These are phyloP conservation scores for Entonaema liquescens DNA, from an alignment of 495 filamentous ascomycete genomes.

Conservation along the genomic window DNA sequence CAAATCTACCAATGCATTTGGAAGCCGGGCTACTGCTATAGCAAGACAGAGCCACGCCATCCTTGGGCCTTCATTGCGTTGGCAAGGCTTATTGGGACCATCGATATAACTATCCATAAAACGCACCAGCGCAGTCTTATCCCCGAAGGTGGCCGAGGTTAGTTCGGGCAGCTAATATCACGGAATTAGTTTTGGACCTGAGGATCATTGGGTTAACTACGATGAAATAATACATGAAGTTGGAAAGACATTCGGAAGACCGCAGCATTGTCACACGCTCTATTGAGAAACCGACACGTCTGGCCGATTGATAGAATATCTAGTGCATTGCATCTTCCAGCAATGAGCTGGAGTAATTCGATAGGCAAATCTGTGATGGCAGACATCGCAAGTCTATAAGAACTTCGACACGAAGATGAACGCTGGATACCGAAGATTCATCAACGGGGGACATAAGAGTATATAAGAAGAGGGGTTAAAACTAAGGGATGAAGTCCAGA, in stretches of 20 bases:
- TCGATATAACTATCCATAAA: constrained; percentile 27
- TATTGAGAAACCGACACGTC: constrained; percentile 28
- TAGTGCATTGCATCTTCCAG: constrained; percentile 20
- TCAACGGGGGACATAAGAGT: background rate
- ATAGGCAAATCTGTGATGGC: constrained; percentile 12
- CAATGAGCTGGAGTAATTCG: constrained; percentile 32
- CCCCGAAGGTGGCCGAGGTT: constrained; percentile 19
- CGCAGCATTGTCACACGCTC: constrained; percentile 19
- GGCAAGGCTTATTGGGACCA: constrained; percentile 24
- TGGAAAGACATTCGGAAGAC: constrained; percentile 33
- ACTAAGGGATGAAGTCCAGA: background rate
- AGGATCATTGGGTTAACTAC: background rate
- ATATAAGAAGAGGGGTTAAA: background rate
- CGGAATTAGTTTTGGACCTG: background rate
- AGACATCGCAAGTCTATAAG: constrained; percentile 3
- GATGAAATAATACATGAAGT: constrained; percentile 16
- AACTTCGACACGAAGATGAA: background rate
- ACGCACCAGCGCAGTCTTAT: constrained; percentile 10
- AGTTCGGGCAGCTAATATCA: constrained; percentile 26
- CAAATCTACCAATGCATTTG: constrained; percentile 2
- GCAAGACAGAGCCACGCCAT: constrained; percentile 33
- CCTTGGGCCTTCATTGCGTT: constrained; percentile 23
- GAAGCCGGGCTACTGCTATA: constrained; percentile 22
- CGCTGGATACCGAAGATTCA: background rate
- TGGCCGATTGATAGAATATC: constrained; percentile 26